Conservation (phyloP, 371 early-diverging fungal genomes). For the Circinella minor region DNA sequence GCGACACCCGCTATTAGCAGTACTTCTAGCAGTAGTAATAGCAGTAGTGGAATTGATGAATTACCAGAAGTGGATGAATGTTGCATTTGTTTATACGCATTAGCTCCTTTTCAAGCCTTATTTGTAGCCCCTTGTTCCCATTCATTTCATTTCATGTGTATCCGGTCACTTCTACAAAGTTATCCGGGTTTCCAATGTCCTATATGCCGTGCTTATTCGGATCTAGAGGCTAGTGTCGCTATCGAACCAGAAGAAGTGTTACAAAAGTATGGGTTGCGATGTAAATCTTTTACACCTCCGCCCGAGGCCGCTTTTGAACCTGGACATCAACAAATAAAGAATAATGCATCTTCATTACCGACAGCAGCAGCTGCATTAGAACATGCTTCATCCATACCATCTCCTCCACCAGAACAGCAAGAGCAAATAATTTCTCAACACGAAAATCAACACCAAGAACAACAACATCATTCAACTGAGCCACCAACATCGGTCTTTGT, state of each 20-base stretch:
- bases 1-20: too few relatives aligned
- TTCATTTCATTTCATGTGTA: conserved; percentile 95
- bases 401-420: neutral
- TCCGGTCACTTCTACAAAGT: conserved; percentile 73
- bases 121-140: conserved; percentile 96
- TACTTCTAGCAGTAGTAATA: neutral
- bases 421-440: neutral
- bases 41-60: neutral
- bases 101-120: conserved; percentile 91
- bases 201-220: conserved; percentile 94
- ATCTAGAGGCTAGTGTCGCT: conserved; percentile 87
- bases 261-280: conserved; percentile 24
- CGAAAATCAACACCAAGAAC: neutral
- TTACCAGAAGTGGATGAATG: conserved; percentile 73
- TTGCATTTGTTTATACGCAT: conserved; percentile 93
- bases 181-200: conserved; percentile 92
- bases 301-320: conserved; percentile 17
- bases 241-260: conserved; percentile 40
- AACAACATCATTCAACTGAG: neutral
- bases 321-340: conserved; percentile 5
- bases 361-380: neutral
- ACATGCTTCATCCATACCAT: neutral
- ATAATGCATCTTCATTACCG: neutral
- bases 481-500: conserved; percentile 3
- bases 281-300: conserved; percentile 25